These are phyloP conservation scores for Kalanchoe fedtschenkoi DNA, from an alignment of 164 flowering plant species.

Conservation along the genomic window DNA sequence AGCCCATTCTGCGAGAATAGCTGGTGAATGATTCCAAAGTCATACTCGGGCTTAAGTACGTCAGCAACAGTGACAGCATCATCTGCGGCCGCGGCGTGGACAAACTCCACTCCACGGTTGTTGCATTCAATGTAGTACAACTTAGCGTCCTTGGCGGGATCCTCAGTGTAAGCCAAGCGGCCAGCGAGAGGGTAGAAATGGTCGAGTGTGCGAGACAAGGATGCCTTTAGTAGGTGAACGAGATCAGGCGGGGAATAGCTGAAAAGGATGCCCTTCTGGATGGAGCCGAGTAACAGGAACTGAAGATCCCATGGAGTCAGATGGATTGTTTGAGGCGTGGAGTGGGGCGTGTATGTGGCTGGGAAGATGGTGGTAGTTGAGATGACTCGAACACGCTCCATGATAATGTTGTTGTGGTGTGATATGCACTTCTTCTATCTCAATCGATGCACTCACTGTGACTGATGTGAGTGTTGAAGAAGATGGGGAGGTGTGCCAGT, in stretches of 20 bases:
- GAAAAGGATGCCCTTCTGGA: constrained; percentile 47
- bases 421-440: neutral
- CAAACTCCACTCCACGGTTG: constrained; percentile 31
- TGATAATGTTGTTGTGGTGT: no score
- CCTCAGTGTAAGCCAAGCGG: constrained; percentile 14
- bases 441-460: no score
- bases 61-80: constrained; percentile 24
- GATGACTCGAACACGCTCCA: neutral
- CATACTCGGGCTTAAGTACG: constrained; percentile 18
- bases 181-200: constrained; percentile 36
- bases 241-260: neutral
- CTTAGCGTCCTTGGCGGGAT: constrained; percentile 14
- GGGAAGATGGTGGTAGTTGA: neutral
- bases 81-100: constrained; percentile 26
- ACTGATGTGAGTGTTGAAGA: no score
- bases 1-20: constrained; percentile 22
- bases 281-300: constrained; percentile 9
- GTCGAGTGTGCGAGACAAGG: constrained; percentile 24
- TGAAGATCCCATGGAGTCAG: constrained; percentile 35
- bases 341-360: neutral
- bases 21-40: constrained; percentile 18
- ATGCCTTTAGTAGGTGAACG: constrained; percentile 17
- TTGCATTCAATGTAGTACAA: constrained; percentile 25
- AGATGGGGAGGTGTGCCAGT: no score
- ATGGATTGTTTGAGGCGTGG: constrained; percentile 7